phyloP scores from a whole-genome alignment of 2,329 filamentous ascomycete species.

The Cladophialophora yegresii region DNA sequence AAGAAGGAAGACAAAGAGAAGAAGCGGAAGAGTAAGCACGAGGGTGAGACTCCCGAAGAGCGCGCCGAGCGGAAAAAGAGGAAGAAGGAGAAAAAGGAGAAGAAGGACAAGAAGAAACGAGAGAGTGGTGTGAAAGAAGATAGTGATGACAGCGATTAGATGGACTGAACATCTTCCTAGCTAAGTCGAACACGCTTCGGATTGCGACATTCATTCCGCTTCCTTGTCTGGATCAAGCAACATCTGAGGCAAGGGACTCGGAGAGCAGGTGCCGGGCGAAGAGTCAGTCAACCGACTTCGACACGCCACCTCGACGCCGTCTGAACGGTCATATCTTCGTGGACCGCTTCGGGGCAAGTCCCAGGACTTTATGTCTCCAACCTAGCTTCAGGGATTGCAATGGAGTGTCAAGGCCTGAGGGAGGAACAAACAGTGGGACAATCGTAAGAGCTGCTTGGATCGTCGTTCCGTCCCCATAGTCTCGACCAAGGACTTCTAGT shows the following conservation, averaged over 20 bases:
- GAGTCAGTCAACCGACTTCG: neutral
- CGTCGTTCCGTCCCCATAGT: neutral
- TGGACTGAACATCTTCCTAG: neutral
- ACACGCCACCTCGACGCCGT: neutral
- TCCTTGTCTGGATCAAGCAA: neutral
- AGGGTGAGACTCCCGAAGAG: constrained; percentile 56
- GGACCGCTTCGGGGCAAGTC: neutral
- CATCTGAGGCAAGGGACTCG: neutral
- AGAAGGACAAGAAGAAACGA: constrained; percentile 52
- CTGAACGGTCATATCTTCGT: neutral
- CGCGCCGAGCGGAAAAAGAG: constrained; percentile 53
- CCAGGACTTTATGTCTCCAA: neutral
- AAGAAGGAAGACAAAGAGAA: constrained; percentile 51
- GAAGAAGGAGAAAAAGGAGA: constrained; percentile 58
- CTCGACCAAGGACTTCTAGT: neutral
- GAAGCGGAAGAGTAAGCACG: constrained; percentile 59
- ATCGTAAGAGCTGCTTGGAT: neutral
- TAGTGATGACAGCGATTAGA: constrained; percentile 32
- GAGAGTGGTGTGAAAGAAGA: constrained; percentile 31
- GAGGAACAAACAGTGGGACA: neutral
- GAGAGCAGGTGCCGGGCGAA: neutral
- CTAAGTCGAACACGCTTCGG: neutral
- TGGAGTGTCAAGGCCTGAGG: neutral
- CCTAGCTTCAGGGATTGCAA: neutral
- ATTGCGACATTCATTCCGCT: neutral